phyloP scores from a whole-genome alignment of 2,329 filamentous ascomycete species.

The Aspergillus sp. region DNA sequence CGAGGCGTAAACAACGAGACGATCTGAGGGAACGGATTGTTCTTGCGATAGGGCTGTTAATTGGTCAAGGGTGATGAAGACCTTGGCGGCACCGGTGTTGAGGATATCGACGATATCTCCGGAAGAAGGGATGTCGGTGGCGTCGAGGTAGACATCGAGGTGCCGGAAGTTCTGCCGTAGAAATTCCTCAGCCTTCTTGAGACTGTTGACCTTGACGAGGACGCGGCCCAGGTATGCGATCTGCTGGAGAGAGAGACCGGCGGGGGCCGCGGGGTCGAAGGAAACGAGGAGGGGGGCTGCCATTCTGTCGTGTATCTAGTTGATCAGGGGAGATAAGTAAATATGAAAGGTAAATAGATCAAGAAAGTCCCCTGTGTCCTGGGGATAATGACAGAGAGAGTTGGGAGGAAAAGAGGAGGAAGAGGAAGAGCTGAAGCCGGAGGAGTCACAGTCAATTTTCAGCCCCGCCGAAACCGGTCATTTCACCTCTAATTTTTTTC shows the following conservation, averaged over 20 bases:
- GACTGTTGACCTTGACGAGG: conserved; percentile 45
- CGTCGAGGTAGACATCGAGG: conserved; percentile 67
- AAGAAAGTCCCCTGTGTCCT: background rate
- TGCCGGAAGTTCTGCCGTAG: conserved; percentile 51
- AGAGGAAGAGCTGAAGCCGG: conserved; percentile 1
- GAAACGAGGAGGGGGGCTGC: conserved; percentile 38
- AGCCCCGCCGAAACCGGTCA: background rate
- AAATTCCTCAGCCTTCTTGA: conserved; percentile 41
- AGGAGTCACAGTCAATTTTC: conserved; percentile 10
- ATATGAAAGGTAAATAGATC: background rate
- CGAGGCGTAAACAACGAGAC: conserved; percentile 51
- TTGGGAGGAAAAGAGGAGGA: background rate
- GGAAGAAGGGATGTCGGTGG: conserved; percentile 57
- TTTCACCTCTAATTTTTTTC: conserved; percentile 3
- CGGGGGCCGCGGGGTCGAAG: conserved; percentile 35
- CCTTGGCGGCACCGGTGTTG: conserved; percentile 75
- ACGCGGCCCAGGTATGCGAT: conserved; percentile 56
- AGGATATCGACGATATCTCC: conserved; percentile 75
- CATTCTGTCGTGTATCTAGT: conserved; percentile 22
- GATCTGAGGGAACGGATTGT: conserved; percentile 47
- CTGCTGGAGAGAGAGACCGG: conserved; percentile 44
- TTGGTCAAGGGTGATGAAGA: conserved; percentile 70
- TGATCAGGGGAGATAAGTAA: background rate
- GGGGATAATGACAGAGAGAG: conserved; percentile 1
- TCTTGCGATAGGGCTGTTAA: conserved; percentile 50